These are phyloP conservation scores for Diplodia corticola DNA, from an alignment of 2,329 filamentous ascomycete species.

Conservation along the genomic window DNA sequence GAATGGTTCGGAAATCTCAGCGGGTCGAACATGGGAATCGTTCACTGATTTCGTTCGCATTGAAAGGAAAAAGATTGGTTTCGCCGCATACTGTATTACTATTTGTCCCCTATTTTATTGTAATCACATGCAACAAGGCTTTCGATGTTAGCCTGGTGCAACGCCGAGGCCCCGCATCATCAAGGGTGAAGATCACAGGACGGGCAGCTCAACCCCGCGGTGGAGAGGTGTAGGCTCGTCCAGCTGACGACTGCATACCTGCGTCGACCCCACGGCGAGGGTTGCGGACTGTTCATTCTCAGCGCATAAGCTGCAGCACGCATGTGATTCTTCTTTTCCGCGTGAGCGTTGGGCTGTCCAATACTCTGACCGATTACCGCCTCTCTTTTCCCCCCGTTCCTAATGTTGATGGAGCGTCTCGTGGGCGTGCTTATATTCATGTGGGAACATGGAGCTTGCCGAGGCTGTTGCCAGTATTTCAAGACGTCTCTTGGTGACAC, in stretches of 20 bases:
- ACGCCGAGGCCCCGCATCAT: slow-evolving; percentile 15
- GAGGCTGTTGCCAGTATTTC: neutral
- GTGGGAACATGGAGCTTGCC: neutral
- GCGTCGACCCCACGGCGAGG: neutral
- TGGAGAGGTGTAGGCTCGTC: neutral
- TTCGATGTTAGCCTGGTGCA: neutral
- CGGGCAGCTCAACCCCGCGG: neutral
- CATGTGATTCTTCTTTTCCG: neutral
- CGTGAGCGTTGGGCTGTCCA: neutral
- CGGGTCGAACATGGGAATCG: neutral
- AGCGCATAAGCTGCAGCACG: neutral
- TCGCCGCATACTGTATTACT: slow-evolving; percentile 21
- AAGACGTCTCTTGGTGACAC: neutral
- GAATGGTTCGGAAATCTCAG: slow-evolving; percentile 1
- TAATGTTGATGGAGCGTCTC: neutral
- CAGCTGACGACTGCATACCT: slow-evolving; percentile 4
- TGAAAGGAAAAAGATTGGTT: slow-evolving; percentile 1
- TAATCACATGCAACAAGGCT: slow-evolving; percentile 20
- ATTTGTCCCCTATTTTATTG: slow-evolving; percentile 1
- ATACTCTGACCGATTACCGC: neutral
- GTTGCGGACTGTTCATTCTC: neutral
- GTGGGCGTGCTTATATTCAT: neutral
- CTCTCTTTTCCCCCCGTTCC: neutral
- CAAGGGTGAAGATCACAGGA: slow-evolving; percentile 12
- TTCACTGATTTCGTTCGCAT: neutral